Base-by-base conservation (phyloP, 257 asterid genomes). In the Anisodus acutangulus region DNA sequence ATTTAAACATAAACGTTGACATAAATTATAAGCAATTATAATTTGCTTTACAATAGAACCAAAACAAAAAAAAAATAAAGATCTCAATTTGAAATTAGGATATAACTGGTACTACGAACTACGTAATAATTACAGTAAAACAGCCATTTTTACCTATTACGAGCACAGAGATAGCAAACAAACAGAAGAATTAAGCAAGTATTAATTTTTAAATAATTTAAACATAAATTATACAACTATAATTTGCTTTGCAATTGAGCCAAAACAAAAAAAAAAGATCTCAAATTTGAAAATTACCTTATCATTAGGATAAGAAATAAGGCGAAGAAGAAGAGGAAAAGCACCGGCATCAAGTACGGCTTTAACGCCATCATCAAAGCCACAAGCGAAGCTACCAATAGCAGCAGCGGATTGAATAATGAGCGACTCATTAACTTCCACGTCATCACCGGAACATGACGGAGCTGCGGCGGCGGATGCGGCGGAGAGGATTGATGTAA, bases 271-370 rank as follows among this genome's bases (percentile, higher is more conserved):
- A 2, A 43, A 49, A 78, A 81, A 47, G 8, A n/a, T 39, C 0
- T 41, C 47, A 15, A 72, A 41, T 2, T 31, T 74, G 22, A 70
- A 57, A 78, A 41, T 80, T 66, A 94, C 99, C 94, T 95, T 95
- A 76, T 90, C 91, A 84, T 93, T 94, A 43, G 35, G 89, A 91
- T 93, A 90, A 47, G 92, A 90, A 89, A 95, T 86, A 39, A 95
- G 95, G 80, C 83, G 78, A 80, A 92, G 83, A 79, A 95, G 86
- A 71, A 93, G 74, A 10, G 90, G 90, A 84, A 93, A 92, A 41
- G 95, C 98, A 64, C 99, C 96, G n/a, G 94, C 94, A 53, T 92
- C 96, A 82, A 95, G 85, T n/a, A 95, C 98, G 51, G 98, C 97
- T 89, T 90, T 84, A 54, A 92, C 98, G 41, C 99, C 99, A 0